Conservation (phyloP, 306 rosid genomes). For the Castanea sativa region DNA sequence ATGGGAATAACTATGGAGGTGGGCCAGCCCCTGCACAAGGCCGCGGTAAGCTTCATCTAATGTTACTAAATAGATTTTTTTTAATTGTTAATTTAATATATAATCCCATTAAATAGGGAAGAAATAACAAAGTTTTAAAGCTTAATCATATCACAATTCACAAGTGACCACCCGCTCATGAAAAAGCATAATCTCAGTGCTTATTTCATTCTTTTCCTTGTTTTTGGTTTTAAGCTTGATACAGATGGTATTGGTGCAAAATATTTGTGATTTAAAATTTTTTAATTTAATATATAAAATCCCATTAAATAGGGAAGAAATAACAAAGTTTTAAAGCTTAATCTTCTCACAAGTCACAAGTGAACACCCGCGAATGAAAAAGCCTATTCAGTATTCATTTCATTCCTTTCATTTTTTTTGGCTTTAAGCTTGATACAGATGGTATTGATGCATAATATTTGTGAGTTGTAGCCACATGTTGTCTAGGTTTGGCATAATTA, state of each 20-base stretch:
- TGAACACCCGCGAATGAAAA: background rate
- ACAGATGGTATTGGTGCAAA: background rate
- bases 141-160: background rate
- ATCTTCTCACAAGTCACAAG: background rate
- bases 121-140: background rate
- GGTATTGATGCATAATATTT: background rate
- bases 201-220: background rate
- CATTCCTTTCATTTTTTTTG: background rate
- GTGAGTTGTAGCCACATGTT: background rate
- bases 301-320: background rate
- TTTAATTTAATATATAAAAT: background rate
- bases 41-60: constrained; percentile 9
- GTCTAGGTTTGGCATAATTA: background rate
- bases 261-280: background rate
- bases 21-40: constrained; percentile 10
- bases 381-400: background rate
- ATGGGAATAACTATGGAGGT: constrained; percentile 22
- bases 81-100: background rate
- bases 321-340: background rate
- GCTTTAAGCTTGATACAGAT: background rate
- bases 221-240: background rate
- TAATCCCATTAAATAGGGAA: background rate
- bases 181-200: background rate
- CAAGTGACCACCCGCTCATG: background rate
- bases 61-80: background rate